Base-by-base conservation (phyloP, 371 early-diverging fungal species). In the Mortierella sp. region DNA sequence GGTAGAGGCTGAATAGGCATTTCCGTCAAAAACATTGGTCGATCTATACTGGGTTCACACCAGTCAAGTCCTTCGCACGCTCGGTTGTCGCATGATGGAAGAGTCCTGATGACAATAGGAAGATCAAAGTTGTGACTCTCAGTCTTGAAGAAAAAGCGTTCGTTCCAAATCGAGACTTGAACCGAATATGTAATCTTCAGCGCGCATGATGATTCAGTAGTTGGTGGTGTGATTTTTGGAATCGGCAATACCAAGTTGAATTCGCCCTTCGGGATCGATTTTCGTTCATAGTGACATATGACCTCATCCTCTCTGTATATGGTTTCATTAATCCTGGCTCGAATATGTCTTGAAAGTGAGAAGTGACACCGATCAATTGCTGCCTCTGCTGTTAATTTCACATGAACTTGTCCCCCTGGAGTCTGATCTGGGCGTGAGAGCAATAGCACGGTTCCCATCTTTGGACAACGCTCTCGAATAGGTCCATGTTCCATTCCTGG, bases 151-250 rank as follows among this genome's bases (percentile, higher is more conserved):
- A 80, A 80, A 67, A 80, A 80, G 21, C 81, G 75, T 33, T 80
- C 81, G 40, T 80, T 80, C 81, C 81, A 80, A 50, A 80, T 80
- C 40, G 81, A 80, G 32, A 80, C 81, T 50, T 80, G 81, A 6
- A 80, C 81, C 15, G 81, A 80, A 21, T 80, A 80, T n/a, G 81
- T 80, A 40, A 80, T 80, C 69, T 80, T 80, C 22, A 80, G 66
- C 13, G 81, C 81, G 43, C 66, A 69, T 19, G 75, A 80, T 6
- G 75, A 80, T 13, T 80, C 81, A 1, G 72, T 80, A 0, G 81
- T 80, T 2, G 81, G 81, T 16, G 81, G 81, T 3, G 81, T 80
- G 36, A 80, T 50, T 52, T 75, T 80, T 16, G 81, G 81, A 41
- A 80, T 75, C 13, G 81, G 81, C 28, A 80, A 45, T 41, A 80